Conservation (phyloP, 768 basidiomycete genomes). For the Phaffia tasmanica region DNA sequence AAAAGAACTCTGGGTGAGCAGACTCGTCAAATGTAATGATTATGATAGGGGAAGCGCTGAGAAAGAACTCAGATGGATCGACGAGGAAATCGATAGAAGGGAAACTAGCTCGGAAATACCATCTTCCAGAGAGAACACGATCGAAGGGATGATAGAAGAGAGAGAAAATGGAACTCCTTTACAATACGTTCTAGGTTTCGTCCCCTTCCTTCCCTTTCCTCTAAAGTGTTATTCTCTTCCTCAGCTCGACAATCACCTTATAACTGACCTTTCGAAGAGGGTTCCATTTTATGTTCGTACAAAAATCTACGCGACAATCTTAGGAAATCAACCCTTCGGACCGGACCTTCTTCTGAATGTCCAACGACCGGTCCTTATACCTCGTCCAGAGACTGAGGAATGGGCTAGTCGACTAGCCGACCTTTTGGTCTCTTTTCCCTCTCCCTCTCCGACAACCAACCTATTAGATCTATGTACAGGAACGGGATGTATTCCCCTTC, state of each 20-base stretch:
- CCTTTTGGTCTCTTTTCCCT: conserved; percentile 32
- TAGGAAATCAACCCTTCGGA: conserved; percentile 80
- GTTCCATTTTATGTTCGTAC: not conserved
- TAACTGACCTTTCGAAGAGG: not conserved
- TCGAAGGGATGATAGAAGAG: not conserved
- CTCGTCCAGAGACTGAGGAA: conserved; percentile 86
- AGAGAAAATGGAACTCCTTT: not conserved
- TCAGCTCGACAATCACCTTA: conserved; percentile 10
- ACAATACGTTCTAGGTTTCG: conserved; percentile 47
- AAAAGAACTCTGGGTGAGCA: not conserved
- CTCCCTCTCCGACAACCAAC: conserved; percentile 24
- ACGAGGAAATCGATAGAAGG: not conserved
- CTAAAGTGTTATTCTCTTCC: not conserved
- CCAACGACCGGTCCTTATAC: conserved; percentile 76
- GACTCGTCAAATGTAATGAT: not conserved
- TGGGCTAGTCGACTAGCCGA: conserved; percentile 55
- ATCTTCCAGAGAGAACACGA: no score
- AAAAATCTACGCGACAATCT: not conserved
- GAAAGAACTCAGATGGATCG: not conserved
- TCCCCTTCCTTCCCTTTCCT: conserved; percentile 7
- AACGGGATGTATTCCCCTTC: conserved; percentile 77
- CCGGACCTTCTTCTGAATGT: conserved; percentile 51
- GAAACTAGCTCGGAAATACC: no score
- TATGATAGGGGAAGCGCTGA: not conserved
- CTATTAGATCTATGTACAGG: conserved; percentile 84